Conservation (phyloP, 1,284 basidiomycete species). For the Pisolithus thermaeus region DNA sequence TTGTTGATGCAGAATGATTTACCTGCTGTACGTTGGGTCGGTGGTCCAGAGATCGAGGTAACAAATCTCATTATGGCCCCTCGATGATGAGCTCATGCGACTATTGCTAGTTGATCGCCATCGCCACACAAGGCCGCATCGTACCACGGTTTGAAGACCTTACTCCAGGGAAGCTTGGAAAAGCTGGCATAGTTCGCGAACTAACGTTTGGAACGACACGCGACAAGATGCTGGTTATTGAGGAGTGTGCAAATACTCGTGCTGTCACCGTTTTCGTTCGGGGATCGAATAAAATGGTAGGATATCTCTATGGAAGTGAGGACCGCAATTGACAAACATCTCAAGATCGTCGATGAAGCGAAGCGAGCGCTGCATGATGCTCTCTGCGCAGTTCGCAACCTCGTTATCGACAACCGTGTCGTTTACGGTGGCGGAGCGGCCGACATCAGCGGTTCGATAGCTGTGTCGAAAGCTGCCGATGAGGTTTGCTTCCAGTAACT, state of each 20-base stretch:
- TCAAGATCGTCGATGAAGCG: conserved; percentile 95
- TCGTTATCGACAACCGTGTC: conserved; percentile 92
- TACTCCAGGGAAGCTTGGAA: conserved; percentile 85
- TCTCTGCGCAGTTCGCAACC: conserved; percentile 93
- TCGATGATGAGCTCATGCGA: not conserved
- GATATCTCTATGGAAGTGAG: conserved; percentile 12
- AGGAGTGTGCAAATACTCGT: conserved; percentile 95
- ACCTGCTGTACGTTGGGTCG: conserved; percentile 98
- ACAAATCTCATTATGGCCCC: not conserved
- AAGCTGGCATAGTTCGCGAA: conserved; percentile 91
- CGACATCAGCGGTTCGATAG: conserved; percentile 92
- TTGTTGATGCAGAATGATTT: conserved; percentile 95
- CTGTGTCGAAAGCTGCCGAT: conserved; percentile 92
- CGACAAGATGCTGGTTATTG: conserved; percentile 99
- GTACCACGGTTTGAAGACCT: conserved; percentile 98
- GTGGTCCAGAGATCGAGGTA: conserved; percentile 98
- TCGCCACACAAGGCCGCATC: conserved; percentile 97
- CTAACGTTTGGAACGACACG: conserved; percentile 95
- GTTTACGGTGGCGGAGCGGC: conserved; percentile 98
- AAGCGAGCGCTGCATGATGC: conserved; percentile 98
- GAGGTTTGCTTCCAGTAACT: conserved; percentile 49
- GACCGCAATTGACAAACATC: not conserved
- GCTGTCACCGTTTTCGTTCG: conserved; percentile 98
- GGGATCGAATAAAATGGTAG: conserved; percentile 97
- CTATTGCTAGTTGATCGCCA: conserved; percentile 80